A percentile compares a stretch with the other conserved stretches of the same genome.
Evolutionary conservation across 2,329 filamentous ascomycete genomes (phyloP).

Genomic region (Aureobasidium uvarum): DNA sequence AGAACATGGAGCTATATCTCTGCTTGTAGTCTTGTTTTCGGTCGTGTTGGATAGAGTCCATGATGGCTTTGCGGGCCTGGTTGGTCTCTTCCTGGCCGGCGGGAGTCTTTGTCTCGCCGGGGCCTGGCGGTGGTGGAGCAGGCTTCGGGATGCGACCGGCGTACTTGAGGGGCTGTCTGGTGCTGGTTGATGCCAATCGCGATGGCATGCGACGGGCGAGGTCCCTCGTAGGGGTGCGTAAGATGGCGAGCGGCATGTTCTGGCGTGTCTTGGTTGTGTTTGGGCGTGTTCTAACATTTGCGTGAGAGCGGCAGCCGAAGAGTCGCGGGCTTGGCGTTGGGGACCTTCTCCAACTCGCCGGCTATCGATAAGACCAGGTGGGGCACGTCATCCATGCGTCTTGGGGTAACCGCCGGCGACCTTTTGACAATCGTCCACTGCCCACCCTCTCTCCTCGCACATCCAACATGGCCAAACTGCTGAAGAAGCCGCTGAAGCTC

Average conservation of each 20-base stretch:
- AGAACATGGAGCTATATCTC: background rate
- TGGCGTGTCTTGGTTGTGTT: background rate
- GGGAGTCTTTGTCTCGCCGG: background rate
- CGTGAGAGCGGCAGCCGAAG: background rate
- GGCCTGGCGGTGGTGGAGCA: constrained; percentile 10
- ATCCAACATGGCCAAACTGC: constrained; percentile 53
- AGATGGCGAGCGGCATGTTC: background rate
- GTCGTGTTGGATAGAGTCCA: background rate
- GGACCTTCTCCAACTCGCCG: background rate
- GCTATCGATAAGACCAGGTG: constrained; percentile 4
- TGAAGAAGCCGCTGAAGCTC: constrained; percentile 75
- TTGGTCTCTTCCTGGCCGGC: background rate
- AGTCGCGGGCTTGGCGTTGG: background rate
- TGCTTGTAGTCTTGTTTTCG: background rate
- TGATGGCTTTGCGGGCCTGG: constrained; percentile 7
- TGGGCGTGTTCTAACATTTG: background rate
- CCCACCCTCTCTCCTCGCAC: background rate
- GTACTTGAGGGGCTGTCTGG: background rate
- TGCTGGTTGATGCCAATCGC: constrained; percentile 9
- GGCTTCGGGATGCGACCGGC: constrained; percentile 17
- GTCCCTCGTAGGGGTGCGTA: background rate
- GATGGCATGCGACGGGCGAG: background rate
- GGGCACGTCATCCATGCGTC: background rate
- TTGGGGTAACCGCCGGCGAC: background rate
- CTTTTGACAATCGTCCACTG: background rate